Evolutionary conservation across 805 yeast species (phyloP).

Genomic region (Metschnikowia cerradonensis): DNA sequence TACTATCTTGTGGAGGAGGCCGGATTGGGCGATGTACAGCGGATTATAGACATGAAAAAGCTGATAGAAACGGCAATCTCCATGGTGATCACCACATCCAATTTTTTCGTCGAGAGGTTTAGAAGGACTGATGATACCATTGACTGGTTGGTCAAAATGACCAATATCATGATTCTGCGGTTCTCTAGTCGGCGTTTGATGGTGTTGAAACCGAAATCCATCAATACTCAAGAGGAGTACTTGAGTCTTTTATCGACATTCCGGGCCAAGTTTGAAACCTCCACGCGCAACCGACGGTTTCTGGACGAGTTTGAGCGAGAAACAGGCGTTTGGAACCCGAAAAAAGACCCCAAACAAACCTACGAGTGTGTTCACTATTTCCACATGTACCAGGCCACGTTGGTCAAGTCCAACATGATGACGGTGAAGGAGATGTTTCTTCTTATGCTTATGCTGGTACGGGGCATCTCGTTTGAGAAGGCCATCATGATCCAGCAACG

Average conservation of each 20-base stretch:
- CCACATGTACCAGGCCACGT: slow-evolving; percentile 52
- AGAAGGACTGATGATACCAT: slow-evolving; percentile 72
- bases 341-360: slow-evolving; percentile 2
- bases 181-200: slow-evolving; percentile 39
- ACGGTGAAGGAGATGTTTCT: slow-evolving; percentile 76
- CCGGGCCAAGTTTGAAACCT: slow-evolving; percentile 40
- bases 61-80: slow-evolving; percentile 76
- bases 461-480: slow-evolving; percentile 81
- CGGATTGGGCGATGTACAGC: slow-evolving; percentile 38
- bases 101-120: slow-evolving; percentile 66
- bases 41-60: slow-evolving; percentile 44
- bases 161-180: slow-evolving; percentile 38
- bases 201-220: slow-evolving; percentile 49
- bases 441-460: slow-evolving; percentile 69
- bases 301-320: not conserved
- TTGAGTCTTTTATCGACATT: slow-evolving; percentile 38
- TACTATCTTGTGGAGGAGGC: slow-evolving; percentile 81
- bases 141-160: slow-evolving; percentile 49
- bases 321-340: not conserved
- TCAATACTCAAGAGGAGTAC: slow-evolving; percentile 52
- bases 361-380: slow-evolving; percentile 38
- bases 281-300: not conserved
- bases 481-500: slow-evolving; percentile 71
- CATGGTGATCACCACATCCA: slow-evolving; percentile 58
- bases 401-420: slow-evolving; percentile 65